Evolutionary conservation across 2,329 filamentous ascomycete genomes (phyloP), one percentile per base, ranked within the genome.

Genomic region (Harringtonia lauricola): DNA sequence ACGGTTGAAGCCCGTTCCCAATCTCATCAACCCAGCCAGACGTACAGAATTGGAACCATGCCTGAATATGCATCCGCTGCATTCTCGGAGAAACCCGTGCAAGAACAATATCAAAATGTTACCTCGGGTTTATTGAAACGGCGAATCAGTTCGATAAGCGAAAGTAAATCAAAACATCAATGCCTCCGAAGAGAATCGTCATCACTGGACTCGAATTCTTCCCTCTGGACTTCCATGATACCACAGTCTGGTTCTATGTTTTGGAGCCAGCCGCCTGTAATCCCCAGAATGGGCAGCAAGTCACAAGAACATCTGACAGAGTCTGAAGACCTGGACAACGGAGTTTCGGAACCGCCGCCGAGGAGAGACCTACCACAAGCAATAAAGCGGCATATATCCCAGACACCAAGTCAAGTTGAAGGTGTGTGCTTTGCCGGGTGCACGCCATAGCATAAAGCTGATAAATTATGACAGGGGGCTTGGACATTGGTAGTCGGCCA

Each of bases 311-410:
- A 17, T 1, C 17, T 21, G 3, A 9, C 17, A 7, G 15, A 15
- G 8, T 19, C 28, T 10, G 19, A 17, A 13, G 13, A 22, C 4
- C 3, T 14, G 8, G 17, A 9, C 3, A 29, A 34, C 2, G 34
- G 22, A 2, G 24, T 39, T n/a, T 34, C 30, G 8, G 38, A 48
- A 19, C 50, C 50, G 1, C 48, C 50, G 3, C 50, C 50, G 13
- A 28, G 45, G 26, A 40, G 50, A 12, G 46, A 49, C 12, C 37
- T 51, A 9, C 50, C 50, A 1, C 38, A 18, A 15, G 34, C 48
- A 0, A 31, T 51, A 4, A 40, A 17, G 2, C 39, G 50, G 7
- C 48, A 49, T 19, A 37, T 50, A 19, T 45, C 46, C 1, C 45
- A 29, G 10, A 45, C 46, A 3, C 36, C 47, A 7, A 46, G 47